phyloP scores from a whole-genome alignment of 495 filamentous ascomycete species.

The Aspergillus funiculosus region DNA sequence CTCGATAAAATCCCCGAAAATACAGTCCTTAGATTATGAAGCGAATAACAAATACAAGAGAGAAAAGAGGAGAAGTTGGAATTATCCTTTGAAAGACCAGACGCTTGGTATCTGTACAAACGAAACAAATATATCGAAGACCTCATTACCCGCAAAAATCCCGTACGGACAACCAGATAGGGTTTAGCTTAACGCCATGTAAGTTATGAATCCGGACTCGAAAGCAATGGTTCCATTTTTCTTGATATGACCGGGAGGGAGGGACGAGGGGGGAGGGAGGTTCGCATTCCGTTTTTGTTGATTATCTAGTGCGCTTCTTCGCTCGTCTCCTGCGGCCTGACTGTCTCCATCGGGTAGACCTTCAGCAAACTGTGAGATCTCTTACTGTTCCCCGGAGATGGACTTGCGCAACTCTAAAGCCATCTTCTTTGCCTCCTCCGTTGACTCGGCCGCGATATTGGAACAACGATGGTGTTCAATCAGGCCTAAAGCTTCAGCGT shows the following conservation, averaged over 20 bases:
- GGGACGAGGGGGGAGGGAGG: too few species aligned
- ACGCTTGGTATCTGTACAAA: constrained; percentile 2
- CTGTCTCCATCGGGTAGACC: constrained; percentile 23
- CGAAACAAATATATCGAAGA: constrained; percentile 1
- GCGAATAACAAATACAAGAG: background rate
- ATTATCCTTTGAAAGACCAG: background rate
- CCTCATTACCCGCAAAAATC: background rate
- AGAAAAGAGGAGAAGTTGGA: background rate
- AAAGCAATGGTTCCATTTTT: too few species aligned
- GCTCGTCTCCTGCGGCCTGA: constrained; percentile 21
- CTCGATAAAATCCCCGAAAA: background rate
- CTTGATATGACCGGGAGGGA: too few species aligned
- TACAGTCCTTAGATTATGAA: constrained; percentile 6
- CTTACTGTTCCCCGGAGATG: constrained; percentile 27
- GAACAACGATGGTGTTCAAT: constrained; percentile 42
- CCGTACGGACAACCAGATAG: background rate
- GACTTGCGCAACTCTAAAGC: constrained; percentile 37
- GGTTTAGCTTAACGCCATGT: too few species aligned
- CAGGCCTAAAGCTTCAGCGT: constrained; percentile 36
- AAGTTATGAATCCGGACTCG: too few species aligned
- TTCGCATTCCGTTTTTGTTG: too few species aligned
- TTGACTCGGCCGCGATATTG: constrained; percentile 32
- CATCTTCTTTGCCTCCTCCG: constrained; percentile 35
- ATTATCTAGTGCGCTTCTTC: constrained; percentile 27
- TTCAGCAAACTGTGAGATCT: constrained; percentile 23